Conservation (phyloP, 352 stramenopile genomes). For the Phytophthora hybrid region DNA sequence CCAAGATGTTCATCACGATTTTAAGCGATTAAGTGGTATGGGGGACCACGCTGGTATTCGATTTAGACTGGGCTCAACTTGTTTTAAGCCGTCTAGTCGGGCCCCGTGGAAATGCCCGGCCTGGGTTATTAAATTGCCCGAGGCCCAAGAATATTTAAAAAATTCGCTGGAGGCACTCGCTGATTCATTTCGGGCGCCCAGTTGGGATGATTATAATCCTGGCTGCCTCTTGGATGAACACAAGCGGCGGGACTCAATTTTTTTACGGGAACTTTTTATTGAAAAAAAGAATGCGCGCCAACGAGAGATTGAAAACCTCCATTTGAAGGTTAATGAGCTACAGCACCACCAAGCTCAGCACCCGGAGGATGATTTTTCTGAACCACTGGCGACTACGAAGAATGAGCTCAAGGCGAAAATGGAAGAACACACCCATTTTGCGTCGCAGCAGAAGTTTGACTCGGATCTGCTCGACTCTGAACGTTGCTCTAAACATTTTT, state of each 20-base stretch:
- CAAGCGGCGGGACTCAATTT: slow-evolving; percentile 2
- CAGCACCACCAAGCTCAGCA: no score
- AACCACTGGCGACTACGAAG: no score
- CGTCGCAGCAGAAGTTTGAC: no score
- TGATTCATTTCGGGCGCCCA: background rate
- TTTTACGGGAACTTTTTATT: background rate
- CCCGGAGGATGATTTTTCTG: no score
- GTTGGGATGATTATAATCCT: background rate
- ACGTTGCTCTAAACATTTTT: no score
- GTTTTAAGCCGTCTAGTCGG: background rate
- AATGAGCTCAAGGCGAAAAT: no score
- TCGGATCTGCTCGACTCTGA: no score
- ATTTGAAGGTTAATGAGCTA: no score
- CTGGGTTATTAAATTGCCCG: background rate
- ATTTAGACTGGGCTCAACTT: background rate
- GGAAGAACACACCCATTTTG: no score
- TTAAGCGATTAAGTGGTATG: no score
- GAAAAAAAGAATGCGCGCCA: background rate
- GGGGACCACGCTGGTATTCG: no score
- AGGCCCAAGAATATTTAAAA: slow-evolving; percentile 1
- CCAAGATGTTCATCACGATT: no score
- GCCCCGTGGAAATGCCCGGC: background rate
- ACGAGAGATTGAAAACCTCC: background rate
- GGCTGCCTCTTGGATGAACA: slow-evolving; percentile 1
- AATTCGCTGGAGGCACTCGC: background rate